phyloP scores from a whole-genome alignment of 768 basidiomycete species.

The Rhodosporidiobolus odoratus region DNA sequence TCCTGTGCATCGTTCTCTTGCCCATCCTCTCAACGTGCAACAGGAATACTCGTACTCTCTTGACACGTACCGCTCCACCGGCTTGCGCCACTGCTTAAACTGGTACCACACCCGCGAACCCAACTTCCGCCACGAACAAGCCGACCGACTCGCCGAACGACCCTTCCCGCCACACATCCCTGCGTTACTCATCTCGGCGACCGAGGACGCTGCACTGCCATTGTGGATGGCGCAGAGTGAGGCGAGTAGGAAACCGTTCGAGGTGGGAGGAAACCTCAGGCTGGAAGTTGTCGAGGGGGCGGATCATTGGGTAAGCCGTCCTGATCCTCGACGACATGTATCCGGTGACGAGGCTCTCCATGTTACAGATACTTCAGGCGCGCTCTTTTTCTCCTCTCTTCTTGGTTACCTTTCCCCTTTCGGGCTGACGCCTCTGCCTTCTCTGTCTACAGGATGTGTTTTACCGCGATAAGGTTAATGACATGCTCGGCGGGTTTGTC shows the following conservation, averaged over 20 bases:
- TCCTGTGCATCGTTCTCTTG: neutral
- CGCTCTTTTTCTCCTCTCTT: too few species aligned
- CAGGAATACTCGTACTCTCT: constrained; percentile 37
- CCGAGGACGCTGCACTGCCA: constrained; percentile 28
- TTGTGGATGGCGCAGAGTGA: constrained; percentile 10
- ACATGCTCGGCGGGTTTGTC: constrained; percentile 20
- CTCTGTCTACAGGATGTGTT: constrained; percentile 11
- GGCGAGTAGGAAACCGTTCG: constrained; percentile 7
- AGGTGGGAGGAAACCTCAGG: constrained; percentile 25
- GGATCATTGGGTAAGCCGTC: constrained; percentile 30
- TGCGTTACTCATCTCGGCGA: constrained; percentile 24
- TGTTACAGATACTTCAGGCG: neutral
- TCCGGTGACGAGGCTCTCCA: neutral
- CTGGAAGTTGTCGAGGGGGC: constrained; percentile 17
- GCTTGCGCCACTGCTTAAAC: constrained; percentile 21
- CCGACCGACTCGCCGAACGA: neutral
- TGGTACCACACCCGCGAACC: constrained; percentile 32
- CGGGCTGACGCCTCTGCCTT: neutral
- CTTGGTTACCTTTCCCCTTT: too few species aligned
- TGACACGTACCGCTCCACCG: constrained; percentile 1
- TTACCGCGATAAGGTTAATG: constrained; percentile 18
- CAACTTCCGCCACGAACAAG: constrained; percentile 23
- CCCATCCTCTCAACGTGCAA: neutral
- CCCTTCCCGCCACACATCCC: constrained; percentile 33
- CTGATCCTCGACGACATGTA: neutral